Conservation (phyloP, 306 rosid genomes). For the Dryas alaskensis region DNA sequence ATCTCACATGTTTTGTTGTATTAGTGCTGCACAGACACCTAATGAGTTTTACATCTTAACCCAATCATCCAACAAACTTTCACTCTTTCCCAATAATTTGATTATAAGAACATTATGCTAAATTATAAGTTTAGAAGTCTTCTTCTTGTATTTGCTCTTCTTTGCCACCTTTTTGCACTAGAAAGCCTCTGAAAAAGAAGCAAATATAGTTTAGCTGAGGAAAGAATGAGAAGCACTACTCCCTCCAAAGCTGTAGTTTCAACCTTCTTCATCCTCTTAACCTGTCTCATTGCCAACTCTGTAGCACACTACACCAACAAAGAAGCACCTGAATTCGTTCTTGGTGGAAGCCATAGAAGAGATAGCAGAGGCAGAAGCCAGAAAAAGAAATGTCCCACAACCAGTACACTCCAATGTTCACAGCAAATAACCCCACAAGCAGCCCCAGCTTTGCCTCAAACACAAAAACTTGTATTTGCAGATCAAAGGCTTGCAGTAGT, state of each 20-base stretch:
- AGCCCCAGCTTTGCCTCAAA: conserved; percentile 11
- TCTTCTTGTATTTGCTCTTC: not conserved
- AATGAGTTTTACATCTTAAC: not conserved
- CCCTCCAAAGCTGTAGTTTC: conserved; percentile 23
- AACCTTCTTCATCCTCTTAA: conserved; percentile 34
- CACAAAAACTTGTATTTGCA: conserved; percentile 39
- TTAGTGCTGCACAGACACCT: not conserved
- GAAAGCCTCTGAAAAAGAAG: conserved; percentile 1
- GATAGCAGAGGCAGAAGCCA: conserved; percentile 5
- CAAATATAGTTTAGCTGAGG: not conserved
- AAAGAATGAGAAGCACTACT: conserved; percentile 33
- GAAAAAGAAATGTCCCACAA: not conserved
- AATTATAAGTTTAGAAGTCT: not conserved
- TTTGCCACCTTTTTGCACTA: conserved; percentile 2
- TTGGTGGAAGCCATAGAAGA: conserved; percentile 1
- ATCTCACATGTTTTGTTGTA: not conserved
- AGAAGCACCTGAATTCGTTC: not conserved
- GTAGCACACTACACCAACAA: conserved; percentile 24
- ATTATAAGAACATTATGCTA: not conserved
- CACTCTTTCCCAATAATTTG: not conserved
- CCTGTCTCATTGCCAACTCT: conserved; percentile 26
- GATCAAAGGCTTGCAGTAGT: conserved; percentile 63
- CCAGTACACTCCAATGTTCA: not conserved
- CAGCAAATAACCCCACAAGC: conserved; percentile 16
- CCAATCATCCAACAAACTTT: not conserved